These are phyloP conservation scores for Aspergillus sp. DNA, from an alignment of 2,329 filamentous ascomycete species.

Conservation along the genomic window DNA sequence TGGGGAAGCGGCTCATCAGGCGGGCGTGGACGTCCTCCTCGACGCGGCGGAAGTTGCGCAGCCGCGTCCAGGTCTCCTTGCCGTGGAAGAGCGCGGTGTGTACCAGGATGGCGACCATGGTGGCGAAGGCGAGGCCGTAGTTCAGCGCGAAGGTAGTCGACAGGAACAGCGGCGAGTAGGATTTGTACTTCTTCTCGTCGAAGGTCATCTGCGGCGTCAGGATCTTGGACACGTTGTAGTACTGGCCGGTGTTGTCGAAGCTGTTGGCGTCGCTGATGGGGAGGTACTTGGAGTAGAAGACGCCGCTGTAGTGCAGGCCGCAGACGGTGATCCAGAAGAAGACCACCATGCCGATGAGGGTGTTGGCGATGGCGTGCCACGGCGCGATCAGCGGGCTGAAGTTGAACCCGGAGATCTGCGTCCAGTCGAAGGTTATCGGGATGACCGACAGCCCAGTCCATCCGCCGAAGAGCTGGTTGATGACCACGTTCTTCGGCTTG, in stretches of 20 bases:
- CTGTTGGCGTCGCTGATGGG: conserved; percentile 68
- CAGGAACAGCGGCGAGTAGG: conserved; percentile 60
- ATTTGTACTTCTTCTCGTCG: conserved; percentile 61
- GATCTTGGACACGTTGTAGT: conserved; percentile 64
- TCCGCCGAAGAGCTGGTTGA: conserved; percentile 73
- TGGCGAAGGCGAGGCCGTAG: conserved; percentile 71
- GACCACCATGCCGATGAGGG: conserved; percentile 62
- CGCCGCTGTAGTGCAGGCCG: conserved; percentile 62
- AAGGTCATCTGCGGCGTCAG: conserved; percentile 61
- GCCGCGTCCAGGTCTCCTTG: conserved; percentile 63
- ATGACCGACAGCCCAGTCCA: conserved; percentile 65
- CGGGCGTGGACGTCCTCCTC: conserved; percentile 53
- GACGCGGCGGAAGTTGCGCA: conserved; percentile 56
- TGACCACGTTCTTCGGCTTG: conserved; percentile 62
- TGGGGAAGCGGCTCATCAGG: conserved; percentile 57
- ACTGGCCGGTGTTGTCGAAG: conserved; percentile 66
- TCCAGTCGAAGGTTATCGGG: conserved; percentile 76
- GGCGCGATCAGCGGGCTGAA: conserved; percentile 68
- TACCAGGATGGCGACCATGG: conserved; percentile 66
- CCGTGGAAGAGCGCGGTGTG: conserved; percentile 67
- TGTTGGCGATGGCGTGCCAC: conserved; percentile 73
- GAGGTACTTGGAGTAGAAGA: conserved; percentile 63
- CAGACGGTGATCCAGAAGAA: conserved; percentile 63
- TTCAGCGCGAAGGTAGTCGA: conserved; percentile 69
- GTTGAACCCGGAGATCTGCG: conserved; percentile 66